These are phyloP conservation scores for Nymphaea thermarum DNA, from an alignment of 164 flowering plant genomes.

Conservation along the genomic window DNA sequence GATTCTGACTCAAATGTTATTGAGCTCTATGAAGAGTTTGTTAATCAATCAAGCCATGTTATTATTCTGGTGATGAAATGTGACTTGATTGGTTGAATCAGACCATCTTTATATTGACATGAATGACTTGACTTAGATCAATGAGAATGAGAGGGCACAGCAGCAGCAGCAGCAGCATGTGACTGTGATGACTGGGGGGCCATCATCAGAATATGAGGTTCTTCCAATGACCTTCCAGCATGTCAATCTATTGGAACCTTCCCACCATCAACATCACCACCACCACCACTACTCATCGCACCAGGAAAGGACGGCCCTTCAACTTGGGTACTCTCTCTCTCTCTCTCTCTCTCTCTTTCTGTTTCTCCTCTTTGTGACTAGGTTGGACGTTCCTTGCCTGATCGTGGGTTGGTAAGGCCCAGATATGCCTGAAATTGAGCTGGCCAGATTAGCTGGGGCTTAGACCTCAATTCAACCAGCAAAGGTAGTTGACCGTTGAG, in stretches of 20 bases:
- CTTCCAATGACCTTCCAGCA: neutral
- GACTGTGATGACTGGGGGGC: neutral
- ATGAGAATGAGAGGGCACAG: neutral
- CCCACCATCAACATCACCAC: neutral
- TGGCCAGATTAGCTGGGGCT: neutral
- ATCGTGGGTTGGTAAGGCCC: neutral
- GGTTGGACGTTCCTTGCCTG: neutral
- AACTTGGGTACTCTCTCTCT: neutral
- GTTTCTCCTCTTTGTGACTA: neutral
- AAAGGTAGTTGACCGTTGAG: too few relatives aligned
- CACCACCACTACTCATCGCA: neutral
- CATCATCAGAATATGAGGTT: neutral
- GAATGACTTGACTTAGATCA: neutral
- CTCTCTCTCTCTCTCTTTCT: neutral
- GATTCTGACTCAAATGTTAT: too few relatives aligned
- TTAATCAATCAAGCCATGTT: neutral
- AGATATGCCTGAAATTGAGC: neutral
- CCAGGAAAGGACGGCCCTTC: neutral
- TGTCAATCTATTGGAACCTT: neutral
- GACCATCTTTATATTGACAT: neutral
- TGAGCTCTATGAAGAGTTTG: neutral
- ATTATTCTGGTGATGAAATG: neutral
- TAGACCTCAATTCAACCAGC: too few relatives aligned
- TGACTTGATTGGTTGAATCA: too few relatives aligned
- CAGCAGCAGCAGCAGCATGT: neutral